Evolutionary conservation across 2,329 filamentous ascomycete species (phyloP).

Genomic region (Hansfordia pulvinata): DNA sequence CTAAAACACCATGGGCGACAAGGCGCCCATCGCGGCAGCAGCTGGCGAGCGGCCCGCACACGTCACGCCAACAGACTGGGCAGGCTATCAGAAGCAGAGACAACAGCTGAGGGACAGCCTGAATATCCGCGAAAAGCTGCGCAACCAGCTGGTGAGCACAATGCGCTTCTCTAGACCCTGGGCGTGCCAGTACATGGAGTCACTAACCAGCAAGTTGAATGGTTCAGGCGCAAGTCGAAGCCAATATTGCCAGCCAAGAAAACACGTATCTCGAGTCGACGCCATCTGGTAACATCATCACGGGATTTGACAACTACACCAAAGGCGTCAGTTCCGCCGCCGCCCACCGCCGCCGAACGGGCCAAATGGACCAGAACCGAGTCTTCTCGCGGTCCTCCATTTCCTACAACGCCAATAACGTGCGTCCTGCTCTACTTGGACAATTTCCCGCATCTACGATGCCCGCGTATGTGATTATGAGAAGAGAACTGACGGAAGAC

Average conservation of each 20-base stretch:
- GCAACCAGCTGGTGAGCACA: slow-evolving; percentile 21
- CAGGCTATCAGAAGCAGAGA: slow-evolving; percentile 36
- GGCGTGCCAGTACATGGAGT: slow-evolving; percentile 1
- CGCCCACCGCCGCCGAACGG: slow-evolving; percentile 49
- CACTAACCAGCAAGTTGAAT: too few relatives aligned
- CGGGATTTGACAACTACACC: slow-evolving; percentile 96
- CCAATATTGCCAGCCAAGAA: slow-evolving; percentile 73
- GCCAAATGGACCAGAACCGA: slow-evolving; percentile 54
- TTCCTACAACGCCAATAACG: slow-evolving; percentile 37
- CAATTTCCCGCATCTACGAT: too few relatives aligned
- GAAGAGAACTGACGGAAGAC: too few relatives aligned
- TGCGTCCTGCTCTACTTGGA: slow-evolving; percentile 9
- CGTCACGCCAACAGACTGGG: slow-evolving; percentile 7
- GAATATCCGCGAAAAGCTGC: too few relatives aligned
- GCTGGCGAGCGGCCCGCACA: slow-evolving; percentile 9
- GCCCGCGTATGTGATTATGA: too few relatives aligned
- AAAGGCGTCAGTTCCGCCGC: slow-evolving; percentile 62
- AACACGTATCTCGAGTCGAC: slow-evolving; percentile 84
- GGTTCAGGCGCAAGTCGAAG: slow-evolving; percentile 56
- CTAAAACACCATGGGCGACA: slow-evolving; percentile 28
- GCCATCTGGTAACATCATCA: slow-evolving; percentile 85
- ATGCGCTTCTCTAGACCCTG: slow-evolving; percentile 16
- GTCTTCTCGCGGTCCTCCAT: slow-evolving; percentile 59
- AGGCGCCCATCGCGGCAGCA: slow-evolving; percentile 19
- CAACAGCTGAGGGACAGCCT: slow-evolving; percentile 32